These are phyloP conservation scores for Cryptosporidium parvum DNA, from an alignment of 169 alveolate genomes.

Conservation along the genomic window DNA sequence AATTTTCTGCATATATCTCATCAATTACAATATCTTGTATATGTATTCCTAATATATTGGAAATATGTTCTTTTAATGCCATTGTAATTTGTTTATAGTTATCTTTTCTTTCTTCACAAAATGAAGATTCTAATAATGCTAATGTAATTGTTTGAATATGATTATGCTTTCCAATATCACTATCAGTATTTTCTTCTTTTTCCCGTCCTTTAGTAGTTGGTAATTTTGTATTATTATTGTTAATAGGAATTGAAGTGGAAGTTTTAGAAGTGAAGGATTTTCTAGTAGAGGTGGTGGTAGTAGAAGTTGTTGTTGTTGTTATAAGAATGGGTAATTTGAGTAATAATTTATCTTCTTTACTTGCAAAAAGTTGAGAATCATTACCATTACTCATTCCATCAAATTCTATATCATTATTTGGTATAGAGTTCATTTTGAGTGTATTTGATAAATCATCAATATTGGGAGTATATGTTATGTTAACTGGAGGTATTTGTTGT, in stretches of 20 bases:
- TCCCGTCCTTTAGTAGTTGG: neutral
- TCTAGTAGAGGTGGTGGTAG: neutral
- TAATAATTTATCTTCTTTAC: constrained; percentile 5
- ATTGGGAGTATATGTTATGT: too few relatives aligned
- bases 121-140: constrained; percentile 42
- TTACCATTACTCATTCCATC: constrained; percentile 29
- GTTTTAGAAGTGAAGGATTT: neutral
- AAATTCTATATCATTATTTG: neutral
- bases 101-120: constrained; percentile 28
- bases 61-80: constrained; percentile 24
- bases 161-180: neutral
- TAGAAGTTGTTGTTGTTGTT: constrained; percentile 24
- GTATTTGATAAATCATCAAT: neutral
- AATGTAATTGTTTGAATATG: constrained; percentile 8
- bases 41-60: constrained; percentile 21
- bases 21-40: constrained; percentile 50
- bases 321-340: neutral
- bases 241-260: neutral
- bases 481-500: too few relatives aligned
- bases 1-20: constrained; percentile 36
- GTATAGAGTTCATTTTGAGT: neutral
- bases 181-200: neutral
- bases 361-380: neutral
- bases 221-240: neutral
- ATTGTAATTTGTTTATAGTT: constrained; percentile 19